A percentile compares a stretch with the other conserved stretches of the same genome.
These are phyloP conservation scores for Aleurites moluccanus DNA, from an alignment of 441 rosid species.

Conservation along the genomic window DNA sequence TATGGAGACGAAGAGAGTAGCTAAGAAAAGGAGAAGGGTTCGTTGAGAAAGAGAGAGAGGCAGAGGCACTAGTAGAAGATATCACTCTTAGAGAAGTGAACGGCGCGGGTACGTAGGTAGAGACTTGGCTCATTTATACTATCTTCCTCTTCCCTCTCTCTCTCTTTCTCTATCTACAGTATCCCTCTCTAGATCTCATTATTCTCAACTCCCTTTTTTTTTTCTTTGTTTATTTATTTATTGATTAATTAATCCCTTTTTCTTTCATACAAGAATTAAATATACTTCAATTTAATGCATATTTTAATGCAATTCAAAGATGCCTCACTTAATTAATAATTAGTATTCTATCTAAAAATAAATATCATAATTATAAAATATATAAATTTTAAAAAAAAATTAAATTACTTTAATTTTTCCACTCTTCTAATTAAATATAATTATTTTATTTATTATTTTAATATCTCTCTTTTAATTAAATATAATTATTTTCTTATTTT, in stretches of 20 bases:
- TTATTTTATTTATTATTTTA: too few relatives aligned
- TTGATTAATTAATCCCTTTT: neutral
- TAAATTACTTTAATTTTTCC: too few relatives aligned
- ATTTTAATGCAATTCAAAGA: too few relatives aligned
- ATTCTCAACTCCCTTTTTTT: neutral
- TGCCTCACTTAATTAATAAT: too few relatives aligned
- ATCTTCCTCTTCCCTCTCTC: neutral
- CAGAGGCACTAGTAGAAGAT: neutral
- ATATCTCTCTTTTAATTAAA: too few relatives aligned
- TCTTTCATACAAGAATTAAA: neutral
- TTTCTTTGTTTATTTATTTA: too few relatives aligned
- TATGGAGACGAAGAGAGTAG: neutral
- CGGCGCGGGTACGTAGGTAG: conserved; percentile 35
- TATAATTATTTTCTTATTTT: too few relatives aligned
- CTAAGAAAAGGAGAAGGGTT: neutral
- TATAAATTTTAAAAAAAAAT: too few relatives aligned
- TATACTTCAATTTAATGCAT: too few relatives aligned
- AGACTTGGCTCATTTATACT: conserved; percentile 37
- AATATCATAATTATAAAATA: too few relatives aligned
- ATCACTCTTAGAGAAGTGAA: conserved; percentile 1
- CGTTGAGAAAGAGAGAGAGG: neutral
- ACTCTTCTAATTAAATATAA: too few relatives aligned
- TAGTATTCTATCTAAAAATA: too few relatives aligned
- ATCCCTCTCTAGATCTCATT: neutral
- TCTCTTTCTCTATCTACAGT: neutral